Conservation (phyloP, 2,329 filamentous ascomycete genomes). For the Colletotrichum nymphaeae region DNA sequence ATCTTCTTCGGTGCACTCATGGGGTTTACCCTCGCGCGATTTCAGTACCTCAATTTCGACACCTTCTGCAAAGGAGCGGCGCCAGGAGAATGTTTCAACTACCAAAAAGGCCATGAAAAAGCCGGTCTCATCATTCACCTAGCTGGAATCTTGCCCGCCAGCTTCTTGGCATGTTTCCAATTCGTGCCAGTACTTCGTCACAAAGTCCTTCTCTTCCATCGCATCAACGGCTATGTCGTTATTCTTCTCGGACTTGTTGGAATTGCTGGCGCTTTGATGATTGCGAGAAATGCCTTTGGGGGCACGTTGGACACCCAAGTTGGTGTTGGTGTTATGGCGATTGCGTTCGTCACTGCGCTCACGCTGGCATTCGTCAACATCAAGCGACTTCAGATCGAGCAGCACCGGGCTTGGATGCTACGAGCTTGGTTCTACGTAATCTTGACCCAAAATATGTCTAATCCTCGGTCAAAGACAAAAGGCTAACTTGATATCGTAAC, state of each 20-base stretch:
- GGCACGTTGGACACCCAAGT: conserved; percentile 63
- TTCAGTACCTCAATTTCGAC: conserved; percentile 57
- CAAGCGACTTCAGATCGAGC: conserved; percentile 69
- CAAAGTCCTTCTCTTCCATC: conserved; percentile 64
- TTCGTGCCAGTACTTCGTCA: conserved; percentile 61
- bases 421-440: conserved; percentile 62
- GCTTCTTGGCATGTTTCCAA: conserved; percentile 57
- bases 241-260: conserved; percentile 58
- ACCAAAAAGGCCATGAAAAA: conserved; percentile 43
- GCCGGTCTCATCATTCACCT: conserved; percentile 60
- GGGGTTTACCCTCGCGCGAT: conserved; percentile 59
- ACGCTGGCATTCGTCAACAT: conserved; percentile 65
- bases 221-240: conserved; percentile 69
- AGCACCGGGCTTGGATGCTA: conserved; percentile 74
- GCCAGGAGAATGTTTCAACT: conserved; percentile 51
- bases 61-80: conserved; percentile 41
- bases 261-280: conserved; percentile 63
- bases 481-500: neutral
- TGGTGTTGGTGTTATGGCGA: conserved; percentile 53
- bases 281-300: conserved; percentile 62
- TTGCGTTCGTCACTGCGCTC: conserved; percentile 56
- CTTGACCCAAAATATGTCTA: neutral
- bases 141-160: conserved; percentile 55
- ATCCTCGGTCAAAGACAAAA: rapidly evolving
- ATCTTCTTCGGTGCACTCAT: conserved; percentile 58